phyloP scores from a whole-genome alignment of 306 rosid genomes.

The Pueraria montana region DNA sequence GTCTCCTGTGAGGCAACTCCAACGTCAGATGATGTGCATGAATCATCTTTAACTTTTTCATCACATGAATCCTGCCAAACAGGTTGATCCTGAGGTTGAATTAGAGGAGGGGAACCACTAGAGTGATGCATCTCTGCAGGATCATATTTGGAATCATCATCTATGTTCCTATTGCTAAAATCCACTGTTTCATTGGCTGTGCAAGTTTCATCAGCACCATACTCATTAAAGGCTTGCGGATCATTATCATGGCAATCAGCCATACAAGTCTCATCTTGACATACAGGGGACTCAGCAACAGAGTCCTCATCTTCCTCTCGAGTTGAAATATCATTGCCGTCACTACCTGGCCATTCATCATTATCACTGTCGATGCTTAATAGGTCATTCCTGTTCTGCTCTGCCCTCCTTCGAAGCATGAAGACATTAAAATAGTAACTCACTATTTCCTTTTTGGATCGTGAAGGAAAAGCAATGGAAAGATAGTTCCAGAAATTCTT shows the following conservation, averaged over 20 bases:
- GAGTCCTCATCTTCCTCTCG: conserved; percentile 79
- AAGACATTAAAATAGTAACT: conserved; percentile 93
- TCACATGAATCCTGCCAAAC: conserved; percentile 56
- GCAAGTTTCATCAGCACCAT: conserved; percentile 49
- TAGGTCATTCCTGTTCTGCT: conserved; percentile 75
- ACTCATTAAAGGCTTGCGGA: conserved; percentile 59
- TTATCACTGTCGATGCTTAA: conserved; percentile 81
- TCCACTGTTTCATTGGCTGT: conserved; percentile 41
- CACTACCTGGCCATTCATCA: conserved; percentile 85
- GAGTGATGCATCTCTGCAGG: conserved; percentile 35
- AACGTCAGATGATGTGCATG: conserved; percentile 62
- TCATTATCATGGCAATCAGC: conserved; percentile 47
- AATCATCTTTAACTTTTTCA: conserved; percentile 67
- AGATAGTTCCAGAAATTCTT: conserved; percentile 84
- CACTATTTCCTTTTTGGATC: conserved; percentile 79
- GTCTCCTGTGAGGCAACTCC: conserved; percentile 55
- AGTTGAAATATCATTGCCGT: conserved; percentile 60
- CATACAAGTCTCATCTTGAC: conserved; percentile 48
- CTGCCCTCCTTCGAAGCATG: conserved; percentile 81
- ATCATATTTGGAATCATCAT: conserved; percentile 48
- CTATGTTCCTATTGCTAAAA: conserved; percentile 30
- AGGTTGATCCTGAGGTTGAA: conserved; percentile 45
- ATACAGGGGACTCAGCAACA: conserved; percentile 69
- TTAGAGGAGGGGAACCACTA: conserved; percentile 42
- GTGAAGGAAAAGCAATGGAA: conserved; percentile 67